phyloP scores from a whole-genome alignment of 2,329 filamentous ascomycete species.

The Alternaria postmessia region DNA sequence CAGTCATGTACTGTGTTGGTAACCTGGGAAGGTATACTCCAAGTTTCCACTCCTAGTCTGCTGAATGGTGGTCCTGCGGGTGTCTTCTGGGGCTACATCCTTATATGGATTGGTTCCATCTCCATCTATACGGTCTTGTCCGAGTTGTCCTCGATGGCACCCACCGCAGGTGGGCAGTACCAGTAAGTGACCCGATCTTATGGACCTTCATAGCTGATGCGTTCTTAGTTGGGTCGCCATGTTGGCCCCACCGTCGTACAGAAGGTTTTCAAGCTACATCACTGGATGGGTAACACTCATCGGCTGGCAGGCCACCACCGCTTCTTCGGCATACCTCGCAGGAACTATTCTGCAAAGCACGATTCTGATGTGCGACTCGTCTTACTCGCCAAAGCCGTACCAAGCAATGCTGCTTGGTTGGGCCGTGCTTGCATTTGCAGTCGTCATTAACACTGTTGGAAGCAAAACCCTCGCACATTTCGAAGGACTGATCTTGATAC shows the following conservation, averaged over 20 bases:
- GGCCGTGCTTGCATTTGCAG: constrained; percentile 47
- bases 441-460: constrained; percentile 53
- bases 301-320: constrained; percentile 24
- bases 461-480: constrained; percentile 53
- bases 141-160: constrained; percentile 27
- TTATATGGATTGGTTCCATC: constrained; percentile 22
- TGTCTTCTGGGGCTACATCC: constrained; percentile 16
- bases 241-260: constrained; percentile 54
- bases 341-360: constrained; percentile 16
- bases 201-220: neutral
- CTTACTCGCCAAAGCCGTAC: constrained; percentile 50
- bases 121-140: constrained; percentile 21
- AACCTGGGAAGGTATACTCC: constrained; percentile 16
- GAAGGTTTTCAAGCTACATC: constrained; percentile 21
- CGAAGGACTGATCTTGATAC: constrained; percentile 54
- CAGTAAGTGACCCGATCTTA: neutral
- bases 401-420: constrained; percentile 58
- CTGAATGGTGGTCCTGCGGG: constrained; percentile 25
- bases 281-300: constrained; percentile 23
- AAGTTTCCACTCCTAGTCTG: constrained; percentile 9
- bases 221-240: constrained; percentile 16
- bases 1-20: constrained; percentile 9
- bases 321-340: constrained; percentile 10
- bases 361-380: constrained; percentile 5
- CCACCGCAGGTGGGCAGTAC: constrained; percentile 26